A percentile compares a stretch with the other conserved stretches of the same genome.
These are phyloP conservation scores for Plenodomus biglobosus DNA, from an alignment of 2,329 filamentous ascomycete species.

Conservation along the genomic window DNA sequence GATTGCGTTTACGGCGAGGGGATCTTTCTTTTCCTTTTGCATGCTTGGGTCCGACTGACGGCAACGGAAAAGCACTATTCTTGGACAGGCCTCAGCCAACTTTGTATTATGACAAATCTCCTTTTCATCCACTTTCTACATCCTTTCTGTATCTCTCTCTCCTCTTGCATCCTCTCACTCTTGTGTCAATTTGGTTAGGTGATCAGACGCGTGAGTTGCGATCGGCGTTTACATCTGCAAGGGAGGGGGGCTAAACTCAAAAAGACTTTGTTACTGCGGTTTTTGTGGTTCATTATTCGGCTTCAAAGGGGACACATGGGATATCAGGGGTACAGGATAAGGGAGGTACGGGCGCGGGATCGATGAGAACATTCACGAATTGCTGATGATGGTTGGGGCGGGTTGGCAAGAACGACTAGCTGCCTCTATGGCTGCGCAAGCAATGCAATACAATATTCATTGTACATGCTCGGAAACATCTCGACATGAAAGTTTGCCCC, in stretches of 20 bases:
- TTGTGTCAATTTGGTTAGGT: constrained; percentile 19
- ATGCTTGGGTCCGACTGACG: constrained; percentile 27
- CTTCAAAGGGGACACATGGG: constrained; percentile 4
- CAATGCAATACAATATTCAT: constrained; percentile 6
- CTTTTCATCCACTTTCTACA: constrained; percentile 25
- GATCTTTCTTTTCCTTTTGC: constrained; percentile 19
- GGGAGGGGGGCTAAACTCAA: constrained; percentile 26
- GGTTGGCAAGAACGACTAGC: not conserved
- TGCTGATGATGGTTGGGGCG: not conserved
- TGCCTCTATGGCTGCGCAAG: constrained; percentile 4
- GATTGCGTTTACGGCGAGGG: constrained; percentile 22
- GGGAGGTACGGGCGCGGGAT: not conserved
- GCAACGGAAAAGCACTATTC: constrained; percentile 28
- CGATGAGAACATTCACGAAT: not conserved
- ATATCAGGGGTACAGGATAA: constrained; percentile 7
- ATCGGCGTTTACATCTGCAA: constrained; percentile 31
- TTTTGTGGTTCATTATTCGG: constrained; percentile 14
- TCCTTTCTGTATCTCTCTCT: constrained; percentile 21
- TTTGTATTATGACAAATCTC: constrained; percentile 41
- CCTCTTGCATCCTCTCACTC: constrained; percentile 39
- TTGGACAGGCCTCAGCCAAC: constrained; percentile 23
- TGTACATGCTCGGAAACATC: not conserved
- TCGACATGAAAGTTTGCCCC: no score
- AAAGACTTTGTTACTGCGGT: constrained; percentile 19
- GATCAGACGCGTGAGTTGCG: constrained; percentile 21